phyloP scores from a whole-genome alignment of 768 basidiomycete species.

The Boletus sensibilis region DNA sequence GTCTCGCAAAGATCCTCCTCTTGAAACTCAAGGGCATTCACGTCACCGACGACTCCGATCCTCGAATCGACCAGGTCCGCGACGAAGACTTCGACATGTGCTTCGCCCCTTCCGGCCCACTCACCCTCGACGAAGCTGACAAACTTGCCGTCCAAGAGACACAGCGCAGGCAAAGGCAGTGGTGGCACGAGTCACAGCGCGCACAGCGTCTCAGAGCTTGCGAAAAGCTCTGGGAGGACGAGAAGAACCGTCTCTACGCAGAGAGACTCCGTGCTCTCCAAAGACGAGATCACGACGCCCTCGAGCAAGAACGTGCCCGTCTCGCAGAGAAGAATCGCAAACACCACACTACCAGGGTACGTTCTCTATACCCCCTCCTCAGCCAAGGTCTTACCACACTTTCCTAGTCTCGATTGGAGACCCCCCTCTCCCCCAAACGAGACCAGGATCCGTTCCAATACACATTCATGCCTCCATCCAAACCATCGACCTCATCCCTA shows the following conservation, averaged over 20 bases:
- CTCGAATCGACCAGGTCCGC: constrained; percentile 59
- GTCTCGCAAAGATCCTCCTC: constrained; percentile 62
- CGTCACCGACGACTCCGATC: constrained; percentile 57
- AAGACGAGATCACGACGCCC: constrained; percentile 30
- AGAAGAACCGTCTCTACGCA: constrained; percentile 42
- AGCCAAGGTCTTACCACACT: not conserved
- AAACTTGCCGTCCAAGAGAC: constrained; percentile 39
- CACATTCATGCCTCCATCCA: constrained; percentile 30
- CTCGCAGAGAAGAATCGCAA: constrained; percentile 10
- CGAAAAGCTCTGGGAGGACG: constrained; percentile 48
- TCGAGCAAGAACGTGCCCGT: constrained; percentile 31
- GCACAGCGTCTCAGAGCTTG: constrained; percentile 43
- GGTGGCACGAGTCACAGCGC: constrained; percentile 36
- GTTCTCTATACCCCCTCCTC: not conserved
- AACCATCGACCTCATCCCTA: constrained; percentile 19
- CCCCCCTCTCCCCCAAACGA: constrained; percentile 5
- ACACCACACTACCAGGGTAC: constrained; percentile 23
- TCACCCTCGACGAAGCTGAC: constrained; percentile 41
- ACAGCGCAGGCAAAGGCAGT: constrained; percentile 35
- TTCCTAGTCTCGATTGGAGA: constrained; percentile 20
- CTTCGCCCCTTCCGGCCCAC: constrained; percentile 39
- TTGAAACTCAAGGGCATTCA: constrained; percentile 60
- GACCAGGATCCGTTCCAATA: constrained; percentile 35
- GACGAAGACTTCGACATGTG: constrained; percentile 45
- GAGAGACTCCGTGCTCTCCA: constrained; percentile 37